Base-by-base conservation (phyloP, 2,329 filamentous ascomycete genomes). In the Colletotrichum filicis region DNA sequence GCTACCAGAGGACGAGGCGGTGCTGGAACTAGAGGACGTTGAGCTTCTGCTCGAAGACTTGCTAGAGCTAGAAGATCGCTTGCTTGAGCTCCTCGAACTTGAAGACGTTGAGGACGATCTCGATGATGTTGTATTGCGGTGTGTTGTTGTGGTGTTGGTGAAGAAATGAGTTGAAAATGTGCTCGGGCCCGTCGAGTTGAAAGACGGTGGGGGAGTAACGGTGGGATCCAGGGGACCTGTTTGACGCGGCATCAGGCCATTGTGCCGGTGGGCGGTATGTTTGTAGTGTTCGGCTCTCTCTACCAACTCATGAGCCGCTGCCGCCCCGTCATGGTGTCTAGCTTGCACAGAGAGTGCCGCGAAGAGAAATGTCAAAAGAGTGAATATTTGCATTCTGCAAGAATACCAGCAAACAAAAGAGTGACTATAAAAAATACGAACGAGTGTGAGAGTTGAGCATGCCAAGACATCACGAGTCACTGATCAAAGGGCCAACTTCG, bases 141-240 rank as follows among this genome's bases (percentile, higher is more conserved):
- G 52, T 1, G 11, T 56, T 1, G 24, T 63, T 19, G 66, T 63
- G 26, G 58, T 56, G n/a, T 56, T 56, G 52, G 46, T 62, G 30
- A 30, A 46, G 0, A 63, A 3, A 14, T 35, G 35, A 16, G 66
- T 63, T 14, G 52, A 63, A 37, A 68, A 68, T 4, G 66, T 63
- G 24, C 49, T 68, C 1, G 58, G 66, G 1, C 58, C 49, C 24
- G 66, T 68, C 1, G 66, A 53, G 66, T 68, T 57, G 12, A 63
- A 63, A 3, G 35, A 26, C 4, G 66, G 58, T 3, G 66, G 49
- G 8, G 49, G 32, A 4, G 58, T 68, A 4, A 68, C 26, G 2
- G 59, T 42, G 3, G 66, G 66, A 19, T 52, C 22, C 4, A 62
- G 26, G 11, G 58, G 22, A 3, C n/a, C 58, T 22, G 32, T 53